Evolutionary conservation across 345 rosid genomes (phyloP).

Genomic region (Boechera divaricarpa): DNA sequence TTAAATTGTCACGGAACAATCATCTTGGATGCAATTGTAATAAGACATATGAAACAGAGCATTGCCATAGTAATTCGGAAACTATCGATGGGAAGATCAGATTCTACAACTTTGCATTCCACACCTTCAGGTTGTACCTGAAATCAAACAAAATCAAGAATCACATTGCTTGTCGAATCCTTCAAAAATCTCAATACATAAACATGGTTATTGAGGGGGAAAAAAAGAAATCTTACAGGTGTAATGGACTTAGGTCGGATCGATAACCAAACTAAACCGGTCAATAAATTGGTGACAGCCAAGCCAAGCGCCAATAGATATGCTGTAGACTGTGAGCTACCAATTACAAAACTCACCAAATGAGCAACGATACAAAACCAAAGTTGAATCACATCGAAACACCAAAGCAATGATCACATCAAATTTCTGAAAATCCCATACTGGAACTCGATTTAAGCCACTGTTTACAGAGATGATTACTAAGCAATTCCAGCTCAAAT

Average conservation of each 20-base stretch:
- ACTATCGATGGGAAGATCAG: conserved; percentile 56
- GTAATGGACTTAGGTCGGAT: conserved; percentile 78
- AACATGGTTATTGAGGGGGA: background rate
- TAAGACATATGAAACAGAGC: background rate
- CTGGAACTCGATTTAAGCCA: background rate
- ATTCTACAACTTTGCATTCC: conserved; percentile 53
- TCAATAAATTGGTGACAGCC: conserved; percentile 77
- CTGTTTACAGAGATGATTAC: background rate
- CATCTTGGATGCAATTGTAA: background rate
- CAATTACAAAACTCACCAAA: conserved; percentile 14
- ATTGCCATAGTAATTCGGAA: conserved; percentile 74
- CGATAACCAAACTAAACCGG: conserved; percentile 89
- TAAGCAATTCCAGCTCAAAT: background rate
- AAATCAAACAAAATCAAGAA: conserved; percentile 29
- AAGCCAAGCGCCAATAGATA: conserved; percentile 87
- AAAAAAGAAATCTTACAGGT: conserved; percentile 47
- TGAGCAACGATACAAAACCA: background rate
- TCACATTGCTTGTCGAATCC: background rate
- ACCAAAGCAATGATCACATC: background rate
- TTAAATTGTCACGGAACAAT: background rate
- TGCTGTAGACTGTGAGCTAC: conserved; percentile 95
- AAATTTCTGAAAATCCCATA: background rate
- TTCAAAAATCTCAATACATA: background rate
- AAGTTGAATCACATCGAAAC: background rate
- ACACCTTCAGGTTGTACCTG: conserved; percentile 78